Base-by-base conservation (phyloP, 768 basidiomycete genomes). In the Leucosporidium scottii region DNA sequence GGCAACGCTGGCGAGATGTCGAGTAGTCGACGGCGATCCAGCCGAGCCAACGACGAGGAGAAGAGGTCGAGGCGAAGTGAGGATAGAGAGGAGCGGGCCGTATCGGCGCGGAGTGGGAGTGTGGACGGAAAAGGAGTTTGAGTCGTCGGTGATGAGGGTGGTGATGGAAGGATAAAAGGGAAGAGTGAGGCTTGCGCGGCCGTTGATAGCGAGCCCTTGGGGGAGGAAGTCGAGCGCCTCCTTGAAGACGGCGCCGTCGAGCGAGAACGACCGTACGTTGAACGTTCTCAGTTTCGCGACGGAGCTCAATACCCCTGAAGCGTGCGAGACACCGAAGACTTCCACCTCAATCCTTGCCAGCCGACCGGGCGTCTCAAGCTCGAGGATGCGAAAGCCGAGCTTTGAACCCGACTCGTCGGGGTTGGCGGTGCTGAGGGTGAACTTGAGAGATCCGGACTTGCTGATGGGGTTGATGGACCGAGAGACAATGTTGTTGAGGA, bases 341-440 rank as follows among this genome's bases (percentile, higher is more conserved):
- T 21, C 31, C 30, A 57, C 55, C 21, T 28, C 21, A 23, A 57
- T 20, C 30, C 55, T 30, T 31, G 31, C 31, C 17, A 57, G 7
- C 17, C 87, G 81, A 58, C 91, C 91, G 44, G 88, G 87, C n/a
- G 82, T 77, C 2, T 74, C 71, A 53, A 91, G 76, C 39, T 81
- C 80, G 44, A 84, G 79, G 53, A 93, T 84, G 59, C 79, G 82
- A 81, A 85, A 89, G 3, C 90, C 91, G 74, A 86, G 81, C 63
- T 91, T 76, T 2, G 87, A 80, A 1, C 89, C 89, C 65, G 82
- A 84, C 74, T 90, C 89, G 1, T 80, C 74, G 0, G 91, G 90
- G 39, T 82, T 81, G 1, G 85, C 82, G 8, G 87, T 85, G 0
- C 90, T 93, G 64, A 93, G 78, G 2, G 87, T 90, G 76, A 90